These are phyloP conservation scores for Ganoderma multipileum DNA, from an alignment of 1,284 basidiomycete species.

Conservation along the genomic window DNA sequence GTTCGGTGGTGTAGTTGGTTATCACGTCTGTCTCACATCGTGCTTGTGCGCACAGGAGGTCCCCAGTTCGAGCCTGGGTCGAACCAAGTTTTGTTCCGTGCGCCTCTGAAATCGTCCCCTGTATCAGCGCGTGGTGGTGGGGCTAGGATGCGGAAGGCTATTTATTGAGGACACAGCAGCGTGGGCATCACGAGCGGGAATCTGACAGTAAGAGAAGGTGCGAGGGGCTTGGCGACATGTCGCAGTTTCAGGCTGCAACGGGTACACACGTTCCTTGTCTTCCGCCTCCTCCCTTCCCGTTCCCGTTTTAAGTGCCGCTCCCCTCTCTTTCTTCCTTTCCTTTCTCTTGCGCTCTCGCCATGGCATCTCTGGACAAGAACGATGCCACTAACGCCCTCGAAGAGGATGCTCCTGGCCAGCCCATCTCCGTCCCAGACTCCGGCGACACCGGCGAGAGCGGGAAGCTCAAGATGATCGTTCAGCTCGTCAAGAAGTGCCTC, in stretches of 20 bases:
- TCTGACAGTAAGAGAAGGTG: background rate
- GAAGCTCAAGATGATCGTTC: conserved; percentile 90
- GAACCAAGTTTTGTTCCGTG: conserved; percentile 28
- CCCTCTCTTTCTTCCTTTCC: background rate
- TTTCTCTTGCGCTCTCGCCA: conserved; percentile 7
- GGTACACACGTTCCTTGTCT: conserved; percentile 25
- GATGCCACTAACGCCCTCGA: conserved; percentile 42
- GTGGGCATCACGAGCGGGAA: too few species aligned
- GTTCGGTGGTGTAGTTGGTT: conserved; percentile 43
- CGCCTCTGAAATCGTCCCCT: too few species aligned
- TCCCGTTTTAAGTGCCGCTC: background rate
- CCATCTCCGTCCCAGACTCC: conserved; percentile 78
- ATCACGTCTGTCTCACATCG: conserved; percentile 41
- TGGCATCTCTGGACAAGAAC: conserved; percentile 25
- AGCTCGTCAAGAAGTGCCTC: conserved; percentile 86
- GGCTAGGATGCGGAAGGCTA: too few species aligned
- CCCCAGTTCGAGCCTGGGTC: conserved; percentile 39
- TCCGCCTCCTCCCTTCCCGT: conserved; percentile 5
- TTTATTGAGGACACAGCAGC: too few species aligned
- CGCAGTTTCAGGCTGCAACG: background rate
- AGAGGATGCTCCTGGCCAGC: conserved; percentile 55
- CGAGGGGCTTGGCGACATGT: background rate
- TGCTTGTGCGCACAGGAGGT: conserved; percentile 34
- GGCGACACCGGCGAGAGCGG: conserved; percentile 83
- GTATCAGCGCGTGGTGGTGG: too few species aligned